Conservation (phyloP, 2,329 filamentous ascomycete genomes). For the Atkinsonella hypoxylon region DNA sequence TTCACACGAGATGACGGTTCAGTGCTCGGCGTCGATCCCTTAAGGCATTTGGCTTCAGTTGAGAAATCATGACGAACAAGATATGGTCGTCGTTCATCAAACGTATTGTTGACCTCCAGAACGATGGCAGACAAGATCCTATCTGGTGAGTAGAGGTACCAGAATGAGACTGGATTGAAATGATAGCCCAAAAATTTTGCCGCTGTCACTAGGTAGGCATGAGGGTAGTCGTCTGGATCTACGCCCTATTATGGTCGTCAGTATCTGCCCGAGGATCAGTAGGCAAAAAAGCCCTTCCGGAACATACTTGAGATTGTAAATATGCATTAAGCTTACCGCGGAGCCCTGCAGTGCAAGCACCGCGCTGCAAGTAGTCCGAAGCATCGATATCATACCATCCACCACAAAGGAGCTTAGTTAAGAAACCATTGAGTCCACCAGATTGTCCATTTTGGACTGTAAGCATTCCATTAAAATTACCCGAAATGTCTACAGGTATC, state of each 20-base stretch:
- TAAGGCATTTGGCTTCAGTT: constrained; percentile 10
- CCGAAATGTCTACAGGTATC: constrained; percentile 51
- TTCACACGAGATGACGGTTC: constrained; percentile 24
- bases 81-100: constrained; percentile 49
- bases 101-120: constrained; percentile 66
- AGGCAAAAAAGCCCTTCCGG: constrained; percentile 3
- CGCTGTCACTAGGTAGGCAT: constrained; percentile 61
- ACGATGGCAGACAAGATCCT: constrained; percentile 51
- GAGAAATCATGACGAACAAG: constrained; percentile 17
- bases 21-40: not conserved
- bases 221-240: constrained; percentile 47
- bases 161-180: constrained; percentile 69
- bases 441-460: constrained; percentile 27
- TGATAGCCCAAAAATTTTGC: constrained; percentile 56
- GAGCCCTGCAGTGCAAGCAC: constrained; percentile 37
- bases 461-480: constrained; percentile 41
- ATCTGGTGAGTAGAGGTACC: constrained; percentile 57
- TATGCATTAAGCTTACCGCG: constrained; percentile 51
- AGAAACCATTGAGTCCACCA: not conserved
- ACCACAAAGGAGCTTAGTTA: constrained; percentile 3
- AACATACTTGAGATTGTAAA: constrained; percentile 41
- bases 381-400: constrained; percentile 49
- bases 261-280: constrained; percentile 3
- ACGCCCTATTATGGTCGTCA: constrained; percentile 32
- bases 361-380: constrained; percentile 48